Percentiles rank a stretch among this genome's conserved stretches.
Conservation (phyloP, 23 red algal species). For the Gracilaria caudata region DNA sequence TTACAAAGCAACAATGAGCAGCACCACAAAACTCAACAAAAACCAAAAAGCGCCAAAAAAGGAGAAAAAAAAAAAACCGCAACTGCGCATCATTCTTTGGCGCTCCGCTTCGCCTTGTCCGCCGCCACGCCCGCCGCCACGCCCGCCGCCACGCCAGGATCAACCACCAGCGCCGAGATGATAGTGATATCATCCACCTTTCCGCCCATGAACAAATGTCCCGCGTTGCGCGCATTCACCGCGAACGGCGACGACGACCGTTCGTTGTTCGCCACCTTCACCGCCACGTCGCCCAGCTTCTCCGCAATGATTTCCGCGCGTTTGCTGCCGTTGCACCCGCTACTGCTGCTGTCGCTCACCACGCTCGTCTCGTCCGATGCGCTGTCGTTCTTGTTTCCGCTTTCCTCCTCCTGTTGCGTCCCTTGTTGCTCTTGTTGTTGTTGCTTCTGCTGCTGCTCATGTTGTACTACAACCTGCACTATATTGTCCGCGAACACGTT, state of each 20-base stretch:
- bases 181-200: constrained; percentile 96
- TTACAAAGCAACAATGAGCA: no score
- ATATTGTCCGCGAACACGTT: constrained; percentile 59
- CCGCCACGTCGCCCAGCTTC: constrained; percentile 48
- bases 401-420: neutral
- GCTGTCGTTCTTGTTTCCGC: constrained; percentile 1
- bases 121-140: neutral
- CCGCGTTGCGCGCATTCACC: constrained; percentile 74
- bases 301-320: constrained; percentile 39
- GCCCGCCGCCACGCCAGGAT: neutral
- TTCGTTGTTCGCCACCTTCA: constrained; percentile 59
- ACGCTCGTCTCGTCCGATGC: neutral
- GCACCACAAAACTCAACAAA: neutral
- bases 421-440: neutral
- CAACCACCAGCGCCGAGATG: constrained; percentile 54
- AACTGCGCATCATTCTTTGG: neutral
- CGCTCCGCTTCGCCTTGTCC: neutral
- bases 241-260: constrained; percentile 75
- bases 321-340: neutral
- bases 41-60: neutral
- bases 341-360: constrained; percentile 16
- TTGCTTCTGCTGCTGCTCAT: neutral
- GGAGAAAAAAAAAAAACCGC: neutral
- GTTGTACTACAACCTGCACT: constrained; percentile 36
- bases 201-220: constrained; percentile 77